phyloP scores from a whole-genome alignment of 768 basidiomycete genomes.

The Termitomyces bulborhizus region DNA sequence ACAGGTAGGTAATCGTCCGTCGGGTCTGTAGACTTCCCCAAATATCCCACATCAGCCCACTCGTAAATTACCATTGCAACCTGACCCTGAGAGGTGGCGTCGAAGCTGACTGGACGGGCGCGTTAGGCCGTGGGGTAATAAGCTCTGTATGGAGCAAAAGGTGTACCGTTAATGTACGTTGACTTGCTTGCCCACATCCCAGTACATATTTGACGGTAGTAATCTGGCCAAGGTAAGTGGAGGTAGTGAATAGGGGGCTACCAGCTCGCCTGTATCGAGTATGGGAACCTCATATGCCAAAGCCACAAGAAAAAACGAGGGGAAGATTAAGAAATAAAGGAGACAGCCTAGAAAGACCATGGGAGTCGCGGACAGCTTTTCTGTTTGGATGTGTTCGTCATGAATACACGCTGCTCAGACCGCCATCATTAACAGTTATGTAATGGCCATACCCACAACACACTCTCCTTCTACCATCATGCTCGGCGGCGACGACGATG shows the following conservation, averaged over 20 bases:
- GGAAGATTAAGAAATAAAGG: slow-evolving; percentile 18
- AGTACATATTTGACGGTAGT: slow-evolving; percentile 86
- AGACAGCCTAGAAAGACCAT: slow-evolving; percentile 14
- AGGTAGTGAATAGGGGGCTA: slow-evolving; percentile 2
- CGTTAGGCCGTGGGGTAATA: slow-evolving; percentile 8
- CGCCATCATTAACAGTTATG: slow-evolving; percentile 15
- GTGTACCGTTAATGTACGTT: slow-evolving; percentile 81
- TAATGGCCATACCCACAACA: neutral
- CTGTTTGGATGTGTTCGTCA: slow-evolving; percentile 18
- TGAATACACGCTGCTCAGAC: slow-evolving; percentile 6
- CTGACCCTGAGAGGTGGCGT: slow-evolving; percentile 72
- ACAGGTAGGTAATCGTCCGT: slow-evolving; percentile 58
- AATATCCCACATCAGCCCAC: slow-evolving; percentile 81
- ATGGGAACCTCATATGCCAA: slow-evolving; percentile 61
- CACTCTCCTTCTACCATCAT: slow-evolving; percentile 29
- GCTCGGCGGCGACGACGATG: slow-evolving; percentile 84
- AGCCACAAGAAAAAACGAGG: slow-evolving; percentile 27
- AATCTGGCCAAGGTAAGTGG: slow-evolving; percentile 36
- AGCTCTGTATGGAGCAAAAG: neutral
- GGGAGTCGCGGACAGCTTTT: slow-evolving; percentile 14
- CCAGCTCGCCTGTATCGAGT: slow-evolving; percentile 48
- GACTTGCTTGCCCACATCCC: slow-evolving; percentile 86
- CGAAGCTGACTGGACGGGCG: slow-evolving; percentile 61
- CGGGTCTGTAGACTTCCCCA: slow-evolving; percentile 64
- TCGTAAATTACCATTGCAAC: slow-evolving; percentile 95